phyloP scores from a whole-genome alignment of 176 grass and related monocot genomes.

The Saccharum officinarum region DNA sequence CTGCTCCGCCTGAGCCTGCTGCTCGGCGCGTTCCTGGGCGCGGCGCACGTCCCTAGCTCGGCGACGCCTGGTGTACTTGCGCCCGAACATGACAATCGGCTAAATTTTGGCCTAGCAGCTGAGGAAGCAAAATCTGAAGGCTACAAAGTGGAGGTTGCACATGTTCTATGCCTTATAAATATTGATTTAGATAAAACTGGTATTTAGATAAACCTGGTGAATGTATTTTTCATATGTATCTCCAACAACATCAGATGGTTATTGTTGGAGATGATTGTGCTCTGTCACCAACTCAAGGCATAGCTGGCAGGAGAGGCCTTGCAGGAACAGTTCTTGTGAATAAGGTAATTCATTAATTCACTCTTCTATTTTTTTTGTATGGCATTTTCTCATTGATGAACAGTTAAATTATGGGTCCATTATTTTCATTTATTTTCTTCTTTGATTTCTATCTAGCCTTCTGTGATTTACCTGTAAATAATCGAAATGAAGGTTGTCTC shows the following conservation, averaged over 20 bases:
- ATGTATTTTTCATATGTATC: conserved; percentile 22
- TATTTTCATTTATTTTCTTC: background rate
- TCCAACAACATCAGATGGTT: conserved; percentile 46
- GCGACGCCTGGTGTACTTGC: too few relatives aligned
- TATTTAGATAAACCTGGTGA: conserved; percentile 23
- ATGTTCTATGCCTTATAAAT: background rate
- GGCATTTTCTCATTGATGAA: background rate
- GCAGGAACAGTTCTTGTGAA: conserved; percentile 74
- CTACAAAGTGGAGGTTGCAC: conserved; percentile 85
- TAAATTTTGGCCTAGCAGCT: conserved; percentile 98
- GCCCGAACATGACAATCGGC: conserved; percentile 26
- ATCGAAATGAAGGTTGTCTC: background rate
- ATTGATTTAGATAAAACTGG: conserved; percentile 29
- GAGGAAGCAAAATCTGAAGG: conserved; percentile 99
- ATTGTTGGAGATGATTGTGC: conserved; percentile 84
- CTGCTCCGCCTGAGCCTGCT: too few relatives aligned
- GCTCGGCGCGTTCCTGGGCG: too few relatives aligned
- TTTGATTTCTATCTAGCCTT: background rate
- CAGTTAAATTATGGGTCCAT: background rate
- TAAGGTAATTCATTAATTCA: conserved; percentile 45
- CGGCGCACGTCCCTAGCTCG: too few relatives aligned
- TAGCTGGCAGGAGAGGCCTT: conserved; percentile 75
- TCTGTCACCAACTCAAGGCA: conserved; percentile 54
- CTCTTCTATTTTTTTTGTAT: background rate
- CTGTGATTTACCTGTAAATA: background rate